Percentiles rank a stretch among this genome's conserved stretches.
phyloP scores from a whole-genome alignment of 2,329 filamentous ascomycete genomes.

The Xylariaceae sp. region DNA sequence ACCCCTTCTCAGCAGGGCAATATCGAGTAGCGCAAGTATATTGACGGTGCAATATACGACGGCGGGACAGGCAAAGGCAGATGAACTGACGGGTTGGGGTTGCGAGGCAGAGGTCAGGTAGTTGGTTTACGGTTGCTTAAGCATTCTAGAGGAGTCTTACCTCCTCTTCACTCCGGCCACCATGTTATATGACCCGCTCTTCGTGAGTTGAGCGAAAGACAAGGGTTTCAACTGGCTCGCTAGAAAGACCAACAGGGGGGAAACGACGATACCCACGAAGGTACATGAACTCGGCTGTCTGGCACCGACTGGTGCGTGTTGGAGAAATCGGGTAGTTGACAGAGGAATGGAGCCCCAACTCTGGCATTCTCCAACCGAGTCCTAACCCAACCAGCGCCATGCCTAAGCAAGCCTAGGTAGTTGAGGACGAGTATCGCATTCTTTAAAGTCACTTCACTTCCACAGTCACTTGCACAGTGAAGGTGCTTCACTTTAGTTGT shows the following conservation, averaged over 20 bases:
- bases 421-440: too few species aligned
- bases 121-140: conserved; percentile 16
- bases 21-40: conserved; percentile 39
- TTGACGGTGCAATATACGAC: conserved; percentile 37
- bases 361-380: too few species aligned
- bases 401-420: too few species aligned
- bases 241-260: conserved; percentile 17
- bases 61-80: conserved; percentile 29
- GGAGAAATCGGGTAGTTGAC: conserved; percentile 8
- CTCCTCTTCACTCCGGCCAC: conserved; percentile 20
- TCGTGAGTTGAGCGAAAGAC: conserved; percentile 19
- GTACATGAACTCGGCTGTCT: conserved; percentile 14
- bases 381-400: too few species aligned
- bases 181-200: conserved; percentile 25
- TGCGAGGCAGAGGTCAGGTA: conserved; percentile 21
- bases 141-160: conserved; percentile 14
- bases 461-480: too few species aligned
- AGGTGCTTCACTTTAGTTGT: too few species aligned
- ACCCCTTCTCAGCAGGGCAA: conserved; percentile 33
- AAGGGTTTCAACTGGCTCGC: conserved; percentile 19
- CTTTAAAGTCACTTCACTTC: too few species aligned
- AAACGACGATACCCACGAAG: conserved; percentile 13
- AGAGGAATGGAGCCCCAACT: too few species aligned
- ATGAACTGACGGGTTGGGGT: conserved; percentile 20
- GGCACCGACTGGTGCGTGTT: conserved; percentile 21